phyloP scores from a whole-genome alignment of 495 filamentous ascomycete genomes.

The Tuber aestivum region DNA sequence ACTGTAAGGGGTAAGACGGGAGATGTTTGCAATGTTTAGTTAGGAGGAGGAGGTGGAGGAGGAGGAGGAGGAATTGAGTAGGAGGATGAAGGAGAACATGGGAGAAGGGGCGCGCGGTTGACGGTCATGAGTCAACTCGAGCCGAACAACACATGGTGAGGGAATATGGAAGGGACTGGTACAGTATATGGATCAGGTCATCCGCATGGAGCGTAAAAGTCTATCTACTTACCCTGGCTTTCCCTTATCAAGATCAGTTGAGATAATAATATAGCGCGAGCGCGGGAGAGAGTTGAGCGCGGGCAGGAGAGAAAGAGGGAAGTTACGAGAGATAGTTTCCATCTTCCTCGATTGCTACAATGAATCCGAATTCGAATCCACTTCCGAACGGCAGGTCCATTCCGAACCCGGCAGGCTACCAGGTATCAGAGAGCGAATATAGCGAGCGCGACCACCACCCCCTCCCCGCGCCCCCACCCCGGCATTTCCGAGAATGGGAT shows the following conservation, averaged over 20 bases:
- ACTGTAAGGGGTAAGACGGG: background rate
- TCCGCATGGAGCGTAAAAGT: background rate
- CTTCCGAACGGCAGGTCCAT: constrained; percentile 5
- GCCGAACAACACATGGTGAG: background rate
- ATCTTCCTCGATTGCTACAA: background rate
- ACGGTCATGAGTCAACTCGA: background rate
- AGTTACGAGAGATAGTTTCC: background rate
- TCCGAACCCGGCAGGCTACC: constrained; percentile 1
- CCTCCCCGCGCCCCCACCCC: background rate
- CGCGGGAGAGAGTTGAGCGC: background rate
- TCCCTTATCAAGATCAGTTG: background rate
- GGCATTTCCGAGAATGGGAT: constrained; percentile 4
- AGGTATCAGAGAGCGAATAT: constrained; percentile 2
- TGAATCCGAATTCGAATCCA: background rate
- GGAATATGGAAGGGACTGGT: background rate
- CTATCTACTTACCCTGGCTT: background rate
- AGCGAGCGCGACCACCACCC: background rate
- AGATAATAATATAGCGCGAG: background rate
- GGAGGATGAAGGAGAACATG: background rate
- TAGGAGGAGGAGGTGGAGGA: background rate
- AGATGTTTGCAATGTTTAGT: background rate
- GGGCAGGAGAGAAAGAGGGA: background rate
- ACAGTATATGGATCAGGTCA: background rate
- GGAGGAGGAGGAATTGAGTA: background rate
- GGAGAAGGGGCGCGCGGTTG: background rate